These are phyloP conservation scores for Prinsepia uniflora DNA, from an alignment of 306 rosid genomes.

Conservation along the genomic window DNA sequence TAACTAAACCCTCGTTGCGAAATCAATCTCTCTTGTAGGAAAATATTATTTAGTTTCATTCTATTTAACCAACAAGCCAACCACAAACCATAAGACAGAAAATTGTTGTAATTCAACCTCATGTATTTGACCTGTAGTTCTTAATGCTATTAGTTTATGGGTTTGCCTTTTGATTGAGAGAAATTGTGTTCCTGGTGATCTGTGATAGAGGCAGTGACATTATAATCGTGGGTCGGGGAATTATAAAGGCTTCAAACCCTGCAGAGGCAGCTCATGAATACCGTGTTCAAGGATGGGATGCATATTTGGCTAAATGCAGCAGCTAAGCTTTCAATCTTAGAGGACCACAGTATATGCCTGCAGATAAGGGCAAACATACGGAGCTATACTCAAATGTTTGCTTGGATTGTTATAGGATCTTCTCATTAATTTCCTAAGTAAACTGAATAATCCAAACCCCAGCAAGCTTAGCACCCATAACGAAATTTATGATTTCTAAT, in stretches of 20 bases:
- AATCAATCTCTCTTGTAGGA: no score
- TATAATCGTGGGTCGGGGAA: constrained; percentile 83
- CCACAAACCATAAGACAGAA: no score
- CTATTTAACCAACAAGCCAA: no score
- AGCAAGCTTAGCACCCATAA: constrained; percentile 8
- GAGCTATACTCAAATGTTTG: constrained; percentile 3
- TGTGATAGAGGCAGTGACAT: constrained; percentile 82
- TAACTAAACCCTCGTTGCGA: constrained; percentile 12
- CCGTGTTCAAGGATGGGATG: constrained; percentile 82
- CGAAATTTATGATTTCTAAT: neutral
- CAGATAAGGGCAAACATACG: constrained; percentile 21
- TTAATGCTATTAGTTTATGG: neutral
- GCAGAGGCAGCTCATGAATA: constrained; percentile 70
- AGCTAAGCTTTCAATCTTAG: constrained; percentile 49
- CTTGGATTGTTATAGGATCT: constrained; percentile 12
- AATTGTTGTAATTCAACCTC: no score
- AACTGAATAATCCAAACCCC: neutral
- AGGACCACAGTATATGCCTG: constrained; percentile 94
- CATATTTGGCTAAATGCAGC: constrained; percentile 57
- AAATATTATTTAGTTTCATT: no score
- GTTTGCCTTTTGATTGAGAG: neutral
- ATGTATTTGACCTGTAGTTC: neutral
- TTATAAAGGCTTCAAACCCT: constrained; percentile 78
- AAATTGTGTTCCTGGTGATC: constrained; percentile 55
- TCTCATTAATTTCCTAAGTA: constrained; percentile 11